phyloP scores from a whole-genome alignment of 768 basidiomycete species.

The Rhodocollybia butyracea region DNA sequence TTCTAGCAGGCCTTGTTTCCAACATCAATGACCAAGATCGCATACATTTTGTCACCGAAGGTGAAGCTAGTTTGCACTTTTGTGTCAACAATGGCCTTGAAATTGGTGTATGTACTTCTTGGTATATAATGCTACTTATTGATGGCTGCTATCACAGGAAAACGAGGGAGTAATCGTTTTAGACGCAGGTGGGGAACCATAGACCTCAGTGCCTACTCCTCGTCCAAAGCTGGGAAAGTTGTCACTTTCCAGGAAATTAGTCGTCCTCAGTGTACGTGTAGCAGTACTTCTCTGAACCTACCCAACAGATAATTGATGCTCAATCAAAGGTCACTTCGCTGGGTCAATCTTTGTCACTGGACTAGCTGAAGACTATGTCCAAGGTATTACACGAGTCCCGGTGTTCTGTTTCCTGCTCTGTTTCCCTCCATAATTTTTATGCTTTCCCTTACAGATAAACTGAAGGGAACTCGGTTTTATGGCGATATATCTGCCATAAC shows the following conservation, averaged over 20 bases:
- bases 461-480: neutral
- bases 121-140: constrained; percentile 6
- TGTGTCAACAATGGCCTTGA: constrained; percentile 47
- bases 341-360: constrained; percentile 35
- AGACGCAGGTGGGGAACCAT: constrained; percentile 49
- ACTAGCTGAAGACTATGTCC: constrained; percentile 27
- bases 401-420: neutral
- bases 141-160: constrained; percentile 10
- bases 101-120: constrained; percentile 24
- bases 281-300: neutral
- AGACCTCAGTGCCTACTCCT: constrained; percentile 39
- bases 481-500: constrained; percentile 35
- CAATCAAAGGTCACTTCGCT: constrained; percentile 23
- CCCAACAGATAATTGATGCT: constrained; percentile 1
- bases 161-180: constrained; percentile 35
- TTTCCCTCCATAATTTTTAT: neutral
- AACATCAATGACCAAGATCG: constrained; percentile 38
- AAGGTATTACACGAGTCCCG: constrained; percentile 21
- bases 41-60: constrained; percentile 57
- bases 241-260: constrained; percentile 37
- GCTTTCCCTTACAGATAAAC: constrained; percentile 11
- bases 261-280: constrained; percentile 28
- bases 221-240: constrained; percentile 17
- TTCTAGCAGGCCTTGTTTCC: constrained; percentile 47
- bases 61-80: constrained; percentile 60